phyloP scores from a whole-genome alignment of 352 stramenopile genomes.

The Globisporangium spinosum region DNA sequence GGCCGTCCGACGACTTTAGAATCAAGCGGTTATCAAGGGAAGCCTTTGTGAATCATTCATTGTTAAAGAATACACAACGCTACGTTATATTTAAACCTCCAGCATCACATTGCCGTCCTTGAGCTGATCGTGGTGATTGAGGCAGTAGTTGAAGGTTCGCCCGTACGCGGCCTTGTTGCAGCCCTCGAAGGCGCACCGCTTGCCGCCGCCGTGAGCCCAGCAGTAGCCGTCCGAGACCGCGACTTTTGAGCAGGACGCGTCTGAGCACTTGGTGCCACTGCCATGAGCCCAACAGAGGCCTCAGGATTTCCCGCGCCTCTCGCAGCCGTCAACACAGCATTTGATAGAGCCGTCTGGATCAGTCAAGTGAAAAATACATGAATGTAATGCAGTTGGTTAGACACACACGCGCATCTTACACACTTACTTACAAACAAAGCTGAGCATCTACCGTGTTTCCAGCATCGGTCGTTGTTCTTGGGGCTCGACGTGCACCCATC shows the following conservation, averaged over 20 bases:
- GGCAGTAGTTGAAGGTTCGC: constrained; percentile 40
- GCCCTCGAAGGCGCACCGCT: constrained; percentile 27
- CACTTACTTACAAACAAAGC: background rate
- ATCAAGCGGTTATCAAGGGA: too few relatives aligned
- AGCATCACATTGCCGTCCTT: constrained; percentile 7
- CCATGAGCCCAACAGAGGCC: constrained; percentile 45
- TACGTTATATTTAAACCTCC: background rate
- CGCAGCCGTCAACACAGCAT: constrained; percentile 36
- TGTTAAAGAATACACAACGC: too few relatives aligned
- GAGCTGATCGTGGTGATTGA: constrained; percentile 39
- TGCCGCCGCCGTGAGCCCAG: constrained; percentile 27
- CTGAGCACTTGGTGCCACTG: constrained; percentile 37
- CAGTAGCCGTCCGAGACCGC: constrained; percentile 2
- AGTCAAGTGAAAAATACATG: too few relatives aligned
- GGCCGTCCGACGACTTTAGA: too few relatives aligned
- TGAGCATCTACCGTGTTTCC: constrained; percentile 28
- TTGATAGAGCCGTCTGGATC: constrained; percentile 32
- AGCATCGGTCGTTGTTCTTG: constrained; percentile 35
- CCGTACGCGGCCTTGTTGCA: constrained; percentile 40
- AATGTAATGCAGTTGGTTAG: too few relatives aligned
- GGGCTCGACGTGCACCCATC: constrained; percentile 32
- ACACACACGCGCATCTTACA: too few relatives aligned
- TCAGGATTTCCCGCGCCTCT: constrained; percentile 33
- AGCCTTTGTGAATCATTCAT: too few relatives aligned
- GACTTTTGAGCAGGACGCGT: constrained; percentile 28